Percentiles rank a stretch among this genome's conserved stretches.
These are phyloP conservation scores for Amylostereum chailletii DNA, from an alignment of 1,284 basidiomycete genomes.

Conservation along the genomic window DNA sequence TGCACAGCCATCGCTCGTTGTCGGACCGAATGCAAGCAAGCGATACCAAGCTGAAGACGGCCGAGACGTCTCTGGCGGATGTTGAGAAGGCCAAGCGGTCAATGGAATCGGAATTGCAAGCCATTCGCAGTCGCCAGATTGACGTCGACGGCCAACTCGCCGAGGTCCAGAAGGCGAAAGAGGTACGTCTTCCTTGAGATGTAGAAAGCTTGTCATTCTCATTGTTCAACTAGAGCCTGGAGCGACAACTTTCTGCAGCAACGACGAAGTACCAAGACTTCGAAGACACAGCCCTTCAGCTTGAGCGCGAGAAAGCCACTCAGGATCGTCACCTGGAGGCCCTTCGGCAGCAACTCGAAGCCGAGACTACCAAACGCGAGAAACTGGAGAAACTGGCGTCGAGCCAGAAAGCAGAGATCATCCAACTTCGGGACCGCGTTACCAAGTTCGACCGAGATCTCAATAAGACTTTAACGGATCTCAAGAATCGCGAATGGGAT, in stretches of 20 bases:
- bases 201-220: slow-evolving; percentile 3
- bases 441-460: slow-evolving; percentile 75
- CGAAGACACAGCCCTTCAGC: slow-evolving; percentile 79
- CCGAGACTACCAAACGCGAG: slow-evolving; percentile 59
- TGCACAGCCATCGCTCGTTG: slow-evolving; percentile 56
- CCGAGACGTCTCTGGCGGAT: slow-evolving; percentile 46
- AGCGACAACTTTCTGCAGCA: slow-evolving; percentile 67
- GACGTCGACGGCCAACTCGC: slow-evolving; percentile 63
- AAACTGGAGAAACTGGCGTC: slow-evolving; percentile 66
- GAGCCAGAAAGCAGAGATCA: slow-evolving; percentile 61
- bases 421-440: slow-evolving; percentile 61
- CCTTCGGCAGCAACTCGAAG: slow-evolving; percentile 59
- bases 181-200: slow-evolving; percentile 37
- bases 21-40: slow-evolving; percentile 44
- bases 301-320: slow-evolving; percentile 75
- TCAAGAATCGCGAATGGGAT: slow-evolving; percentile 81
- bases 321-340: slow-evolving; percentile 69
- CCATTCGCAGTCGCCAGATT: slow-evolving; percentile 62
- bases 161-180: slow-evolving; percentile 57
- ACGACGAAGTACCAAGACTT: slow-evolving; percentile 77
- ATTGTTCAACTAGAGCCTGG: slow-evolving; percentile 45
- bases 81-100: slow-evolving; percentile 66
- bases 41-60: slow-evolving; percentile 43
- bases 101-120: slow-evolving; percentile 70
- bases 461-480: slow-evolving; percentile 69